phyloP scores from a whole-genome alignment of 2,329 filamentous ascomycete genomes.

The Neonectria ditissima region DNA sequence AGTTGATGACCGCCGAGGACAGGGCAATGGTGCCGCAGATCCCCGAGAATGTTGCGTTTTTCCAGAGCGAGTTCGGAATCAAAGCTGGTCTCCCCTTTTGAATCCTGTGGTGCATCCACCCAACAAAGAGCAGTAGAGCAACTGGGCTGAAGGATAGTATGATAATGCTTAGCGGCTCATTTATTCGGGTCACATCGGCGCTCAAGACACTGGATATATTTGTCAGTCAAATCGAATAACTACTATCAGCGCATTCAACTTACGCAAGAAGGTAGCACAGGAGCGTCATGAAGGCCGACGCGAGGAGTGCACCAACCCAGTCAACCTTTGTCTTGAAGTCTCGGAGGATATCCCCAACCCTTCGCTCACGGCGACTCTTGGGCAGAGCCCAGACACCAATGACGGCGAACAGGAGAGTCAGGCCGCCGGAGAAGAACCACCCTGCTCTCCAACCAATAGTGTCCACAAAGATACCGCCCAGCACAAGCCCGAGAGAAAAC shows the following conservation, averaged over 20 bases:
- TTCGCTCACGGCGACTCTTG: conserved; percentile 38
- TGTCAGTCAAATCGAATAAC: conserved; percentile 8
- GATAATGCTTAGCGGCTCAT: conserved; percentile 56
- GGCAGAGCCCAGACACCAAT: conserved; percentile 54
- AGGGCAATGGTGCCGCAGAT: conserved; percentile 65
- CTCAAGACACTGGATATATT: conserved; percentile 48
- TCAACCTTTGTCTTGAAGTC: conserved; percentile 58
- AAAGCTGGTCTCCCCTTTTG: conserved; percentile 61
- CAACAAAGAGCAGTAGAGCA: conserved; percentile 61
- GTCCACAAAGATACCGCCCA: conserved; percentile 62
- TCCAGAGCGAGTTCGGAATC: conserved; percentile 73
- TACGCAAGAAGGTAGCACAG: conserved; percentile 67
- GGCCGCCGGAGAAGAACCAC: conserved; percentile 55
- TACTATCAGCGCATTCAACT: conserved; percentile 37
- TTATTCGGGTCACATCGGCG: conserved; percentile 55
- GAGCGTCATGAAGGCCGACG: conserved; percentile 59
- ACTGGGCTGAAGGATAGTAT: conserved; percentile 58
- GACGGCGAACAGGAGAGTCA: conserved; percentile 52
- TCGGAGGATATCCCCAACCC: conserved; percentile 37
- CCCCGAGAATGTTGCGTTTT: conserved; percentile 65
- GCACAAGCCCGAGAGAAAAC: conserved; percentile 62
- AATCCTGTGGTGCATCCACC: conserved; percentile 65
- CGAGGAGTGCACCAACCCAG: conserved; percentile 64
- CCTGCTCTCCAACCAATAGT: conserved; percentile 61
- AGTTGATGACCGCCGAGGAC: conserved; percentile 58